phyloP scores from a whole-genome alignment of 73 alveolate species.

The Diophrys appendiculata region DNA sequence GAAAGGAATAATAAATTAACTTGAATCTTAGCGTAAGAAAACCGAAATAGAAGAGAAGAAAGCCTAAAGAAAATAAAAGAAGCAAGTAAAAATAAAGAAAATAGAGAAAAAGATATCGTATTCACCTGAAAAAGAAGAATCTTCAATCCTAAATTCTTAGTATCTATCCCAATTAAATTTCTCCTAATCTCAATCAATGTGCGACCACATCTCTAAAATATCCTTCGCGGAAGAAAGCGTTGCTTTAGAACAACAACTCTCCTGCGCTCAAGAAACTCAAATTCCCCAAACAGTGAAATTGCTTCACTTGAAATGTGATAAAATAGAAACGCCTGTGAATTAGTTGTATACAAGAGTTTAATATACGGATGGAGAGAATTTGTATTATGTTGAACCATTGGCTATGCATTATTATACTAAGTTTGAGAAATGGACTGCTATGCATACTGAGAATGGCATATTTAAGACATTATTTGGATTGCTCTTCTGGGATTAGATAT shows the following conservation, averaged over 20 bases:
- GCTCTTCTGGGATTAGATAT: conserved; percentile 86
- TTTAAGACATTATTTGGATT: conserved; percentile 74
- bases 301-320: not conserved
- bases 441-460: conserved; percentile 87
- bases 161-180: too few relatives aligned
- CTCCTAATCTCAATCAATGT: too few relatives aligned
- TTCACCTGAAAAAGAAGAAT: too few relatives aligned
- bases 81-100: not conserved
- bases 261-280: too few relatives aligned
- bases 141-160: too few relatives aligned
- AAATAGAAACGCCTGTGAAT: not conserved
- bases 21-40: not conserved
- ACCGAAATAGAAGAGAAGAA: not conserved
- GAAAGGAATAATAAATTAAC: not conserved
- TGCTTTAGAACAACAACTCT: not conserved
- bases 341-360: conserved; percentile 6
- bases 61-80: not conserved
- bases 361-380: conserved; percentile 9
- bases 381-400: conserved; percentile 77
- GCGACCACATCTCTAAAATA: too few relatives aligned
- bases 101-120: too few relatives aligned
- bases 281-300: too few relatives aligned
- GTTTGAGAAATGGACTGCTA: conserved; percentile 67
- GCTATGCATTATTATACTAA: conserved; percentile 76
- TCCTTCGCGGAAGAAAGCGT: not conserved